These are phyloP conservation scores for Colletotrichum lindemuthianum DNA, from an alignment of 2,329 filamentous ascomycete species.

Conservation along the genomic window DNA sequence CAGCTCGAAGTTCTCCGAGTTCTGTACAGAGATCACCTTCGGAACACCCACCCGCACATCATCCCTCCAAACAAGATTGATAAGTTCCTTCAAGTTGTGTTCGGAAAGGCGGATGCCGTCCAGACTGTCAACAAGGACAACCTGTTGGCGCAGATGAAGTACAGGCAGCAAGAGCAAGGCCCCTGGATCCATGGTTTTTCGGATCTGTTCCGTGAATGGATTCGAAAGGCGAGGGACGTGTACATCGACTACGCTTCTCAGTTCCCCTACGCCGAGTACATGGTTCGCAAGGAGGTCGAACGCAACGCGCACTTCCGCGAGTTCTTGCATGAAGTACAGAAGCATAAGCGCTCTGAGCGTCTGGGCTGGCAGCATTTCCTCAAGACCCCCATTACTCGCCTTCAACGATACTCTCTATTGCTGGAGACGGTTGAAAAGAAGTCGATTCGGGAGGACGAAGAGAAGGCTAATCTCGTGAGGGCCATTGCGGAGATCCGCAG, in stretches of 20 bases:
- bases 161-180: constrained; percentile 95
- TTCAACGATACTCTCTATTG: constrained; percentile 90
- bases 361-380: constrained; percentile 95
- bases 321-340: constrained; percentile 83
- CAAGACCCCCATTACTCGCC: constrained; percentile 89
- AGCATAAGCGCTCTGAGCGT: constrained; percentile 81
- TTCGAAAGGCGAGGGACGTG: constrained; percentile 86
- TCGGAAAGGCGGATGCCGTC: constrained; percentile 89
- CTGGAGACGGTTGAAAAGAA: constrained; percentile 86
- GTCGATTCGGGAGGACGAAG: constrained; percentile 84
- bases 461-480: constrained; percentile 83
- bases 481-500: constrained; percentile 92
- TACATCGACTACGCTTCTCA: constrained; percentile 93
- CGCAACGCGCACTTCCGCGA: constrained; percentile 86
- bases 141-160: constrained; percentile 92
- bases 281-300: constrained; percentile 85
- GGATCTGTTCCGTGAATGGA: constrained; percentile 98
- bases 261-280: constrained; percentile 84
- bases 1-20: constrained; percentile 86
- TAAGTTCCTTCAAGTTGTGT: constrained; percentile 85
- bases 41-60: constrained; percentile 78
- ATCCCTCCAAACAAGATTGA: constrained; percentile 81
- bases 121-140: constrained; percentile 93
- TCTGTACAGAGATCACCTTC: constrained; percentile 86
- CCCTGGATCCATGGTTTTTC: constrained; percentile 95